Evolutionary conservation across 2,329 filamentous ascomycete genomes (phyloP).

Genomic region (Catunica adiposa): DNA sequence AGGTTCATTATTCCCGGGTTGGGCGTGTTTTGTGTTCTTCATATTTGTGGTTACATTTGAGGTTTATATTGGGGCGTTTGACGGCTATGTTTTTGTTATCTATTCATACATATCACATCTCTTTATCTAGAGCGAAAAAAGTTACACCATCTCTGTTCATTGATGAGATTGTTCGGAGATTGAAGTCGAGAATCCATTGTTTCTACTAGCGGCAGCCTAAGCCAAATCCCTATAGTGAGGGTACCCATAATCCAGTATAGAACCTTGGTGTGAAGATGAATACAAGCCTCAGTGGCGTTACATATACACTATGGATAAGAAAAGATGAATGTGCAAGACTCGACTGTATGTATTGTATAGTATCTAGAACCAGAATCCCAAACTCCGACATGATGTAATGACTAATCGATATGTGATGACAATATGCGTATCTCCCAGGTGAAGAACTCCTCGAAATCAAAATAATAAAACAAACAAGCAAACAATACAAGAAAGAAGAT

Average conservation of each 20-base stretch:
- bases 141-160: neutral
- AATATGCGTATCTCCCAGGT: neutral
- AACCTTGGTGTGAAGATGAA: neutral
- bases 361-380: neutral
- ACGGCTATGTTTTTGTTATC: neutral
- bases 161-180: neutral
- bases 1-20: no score
- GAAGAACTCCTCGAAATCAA: neutral
- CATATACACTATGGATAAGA: neutral
- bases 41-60: no score
- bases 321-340: neutral
- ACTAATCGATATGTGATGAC: neutral
- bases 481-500: neutral
- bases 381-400: neutral
- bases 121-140: neutral
- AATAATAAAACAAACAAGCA: neutral
- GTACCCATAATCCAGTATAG: neutral
- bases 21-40: no score
- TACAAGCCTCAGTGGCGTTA: neutral
- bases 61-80: no score
- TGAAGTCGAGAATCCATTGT: neutral
- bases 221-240: no score
- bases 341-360: neutral
- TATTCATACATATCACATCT: slow-evolving; percentile 1
- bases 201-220: neutral